Percentiles rank a stretch among this genome's conserved stretches.
Conservation (phyloP, 2,329 filamentous ascomycete species). For the Xylariaceae sp. region DNA sequence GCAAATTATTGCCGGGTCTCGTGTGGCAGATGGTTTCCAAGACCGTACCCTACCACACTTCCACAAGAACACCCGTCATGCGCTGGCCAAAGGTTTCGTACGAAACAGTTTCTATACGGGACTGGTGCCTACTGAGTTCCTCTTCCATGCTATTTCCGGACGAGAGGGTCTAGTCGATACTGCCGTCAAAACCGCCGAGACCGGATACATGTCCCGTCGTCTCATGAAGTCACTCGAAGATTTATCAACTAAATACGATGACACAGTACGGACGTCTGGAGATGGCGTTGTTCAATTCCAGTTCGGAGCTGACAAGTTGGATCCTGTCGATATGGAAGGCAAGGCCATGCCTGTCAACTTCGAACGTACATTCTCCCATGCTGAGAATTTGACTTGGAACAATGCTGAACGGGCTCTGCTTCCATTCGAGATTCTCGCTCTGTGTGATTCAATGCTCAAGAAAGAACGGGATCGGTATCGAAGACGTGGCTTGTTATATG, state of each 20-base stretch:
- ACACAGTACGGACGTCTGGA: slow-evolving; percentile 87
- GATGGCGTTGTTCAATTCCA: slow-evolving; percentile 92
- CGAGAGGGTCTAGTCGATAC: slow-evolving; percentile 98
- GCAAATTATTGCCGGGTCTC: slow-evolving; percentile 90
- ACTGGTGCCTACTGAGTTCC: slow-evolving; percentile 82
- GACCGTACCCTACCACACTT: slow-evolving; percentile 94
- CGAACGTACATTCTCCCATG: slow-evolving; percentile 81
- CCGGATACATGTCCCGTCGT: slow-evolving; percentile 96
- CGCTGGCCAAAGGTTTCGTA: slow-evolving; percentile 95
- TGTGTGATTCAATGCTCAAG: slow-evolving; percentile 64
- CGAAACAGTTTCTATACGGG: slow-evolving; percentile 96
- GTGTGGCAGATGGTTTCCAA: slow-evolving; percentile 94
- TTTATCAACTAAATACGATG: slow-evolving; percentile 86
- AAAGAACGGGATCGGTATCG: slow-evolving; percentile 61
- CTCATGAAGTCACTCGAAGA: slow-evolving; percentile 98
- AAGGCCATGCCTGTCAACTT: slow-evolving; percentile 89
- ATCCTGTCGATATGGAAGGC: slow-evolving; percentile 97
- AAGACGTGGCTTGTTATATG: slow-evolving; percentile 56
- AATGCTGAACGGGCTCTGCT: slow-evolving; percentile 69
- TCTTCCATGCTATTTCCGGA: slow-evolving; percentile 97
- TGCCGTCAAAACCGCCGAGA: slow-evolving; percentile 97
- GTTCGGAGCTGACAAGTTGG: slow-evolving; percentile 91
- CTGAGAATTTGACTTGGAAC: slow-evolving; percentile 69
- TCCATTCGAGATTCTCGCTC: slow-evolving; percentile 64
- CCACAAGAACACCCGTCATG: slow-evolving; percentile 83